These are phyloP conservation scores for Fraxinus velutina DNA, from an alignment of 305 asterid species.

Conservation along the genomic window DNA sequence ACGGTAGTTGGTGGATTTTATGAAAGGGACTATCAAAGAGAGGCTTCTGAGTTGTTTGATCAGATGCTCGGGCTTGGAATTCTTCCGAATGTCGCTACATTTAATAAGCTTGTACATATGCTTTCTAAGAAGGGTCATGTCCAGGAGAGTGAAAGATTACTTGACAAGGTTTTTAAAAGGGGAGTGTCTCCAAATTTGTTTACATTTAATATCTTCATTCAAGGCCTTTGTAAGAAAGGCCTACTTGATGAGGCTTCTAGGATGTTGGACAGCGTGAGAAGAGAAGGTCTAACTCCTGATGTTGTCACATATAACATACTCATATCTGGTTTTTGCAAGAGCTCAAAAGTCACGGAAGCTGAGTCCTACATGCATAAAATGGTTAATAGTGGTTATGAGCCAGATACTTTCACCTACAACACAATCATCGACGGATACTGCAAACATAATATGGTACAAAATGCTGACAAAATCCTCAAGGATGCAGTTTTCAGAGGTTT, in stretches of 20 bases:
- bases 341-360: conserved; percentile 66
- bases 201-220: conserved; percentile 74
- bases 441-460: conserved; percentile 58
- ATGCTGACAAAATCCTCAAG: conserved; percentile 59
- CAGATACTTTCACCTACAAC: conserved; percentile 82
- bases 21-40: conserved; percentile 42
- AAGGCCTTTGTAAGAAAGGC: conserved; percentile 72
- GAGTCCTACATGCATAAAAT: conserved; percentile 67
- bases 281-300: conserved; percentile 62
- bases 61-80: conserved; percentile 65
- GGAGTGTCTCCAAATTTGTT: conserved; percentile 70
- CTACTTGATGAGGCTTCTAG: conserved; percentile 56
- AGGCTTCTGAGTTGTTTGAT: conserved; percentile 65
- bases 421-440: conserved; percentile 78
- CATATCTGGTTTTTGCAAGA: conserved; percentile 73
- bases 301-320: conserved; percentile 78
- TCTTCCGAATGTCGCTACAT: conserved; percentile 57
- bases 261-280: conserved; percentile 47
- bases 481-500: conserved; percentile 74
- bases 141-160: conserved; percentile 63
- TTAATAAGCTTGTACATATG: conserved; percentile 67
- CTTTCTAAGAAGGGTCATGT: conserved; percentile 78
- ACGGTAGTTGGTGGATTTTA: conserved; percentile 81
- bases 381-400: conserved; percentile 66
- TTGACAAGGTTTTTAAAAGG: conserved; percentile 73